These are phyloP conservation scores for Lentinula raphanica DNA, from an alignment of 768 basidiomycete genomes.

Conservation along the genomic window DNA sequence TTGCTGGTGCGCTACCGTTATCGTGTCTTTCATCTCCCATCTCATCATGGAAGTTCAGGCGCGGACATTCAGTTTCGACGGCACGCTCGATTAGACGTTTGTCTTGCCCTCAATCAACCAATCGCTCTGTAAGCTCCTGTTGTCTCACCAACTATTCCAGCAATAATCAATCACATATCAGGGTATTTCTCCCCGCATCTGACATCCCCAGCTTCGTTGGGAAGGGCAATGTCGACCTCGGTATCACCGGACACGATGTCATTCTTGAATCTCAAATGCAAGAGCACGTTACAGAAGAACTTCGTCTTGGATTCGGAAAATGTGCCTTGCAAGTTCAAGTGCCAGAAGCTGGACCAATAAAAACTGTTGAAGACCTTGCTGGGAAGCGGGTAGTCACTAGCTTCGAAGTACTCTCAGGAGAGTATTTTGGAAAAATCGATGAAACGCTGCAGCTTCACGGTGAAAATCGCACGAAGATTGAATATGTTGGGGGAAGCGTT, in stretches of 20 bases:
- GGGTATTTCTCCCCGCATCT: slow-evolving; percentile 92
- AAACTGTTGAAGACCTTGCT: slow-evolving; percentile 71
- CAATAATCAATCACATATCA: slow-evolving; percentile 23
- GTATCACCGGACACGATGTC: slow-evolving; percentile 97
- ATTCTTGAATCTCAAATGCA: slow-evolving; percentile 88
- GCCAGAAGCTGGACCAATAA: slow-evolving; percentile 67
- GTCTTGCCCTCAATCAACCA: slow-evolving; percentile 87
- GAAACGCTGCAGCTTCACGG: slow-evolving; percentile 43
- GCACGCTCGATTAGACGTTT: slow-evolving; percentile 84
- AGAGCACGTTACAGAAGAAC: slow-evolving; percentile 66
- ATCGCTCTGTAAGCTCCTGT: slow-evolving; percentile 80
- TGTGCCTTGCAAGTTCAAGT: slow-evolving; percentile 89
- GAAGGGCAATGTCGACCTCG: slow-evolving; percentile 93
- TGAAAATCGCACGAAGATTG: slow-evolving; percentile 69
- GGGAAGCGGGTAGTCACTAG: slow-evolving; percentile 94
- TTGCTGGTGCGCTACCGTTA: slow-evolving; percentile 56
- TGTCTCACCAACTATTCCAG: background rate
- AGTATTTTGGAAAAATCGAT: slow-evolving; percentile 73
- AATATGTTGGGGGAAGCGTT: slow-evolving; percentile 96
- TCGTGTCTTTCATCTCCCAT: slow-evolving; percentile 10
- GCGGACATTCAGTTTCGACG: slow-evolving; percentile 95
- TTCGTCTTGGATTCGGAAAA: slow-evolving; percentile 89
- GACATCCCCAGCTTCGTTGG: slow-evolving; percentile 99
- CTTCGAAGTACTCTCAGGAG: slow-evolving; percentile 81
- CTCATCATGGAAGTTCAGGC: slow-evolving; percentile 38